Evolutionary conservation across 352 stramenopile genomes (phyloP).

Genomic region (Phytophthora pluvialis): DNA sequence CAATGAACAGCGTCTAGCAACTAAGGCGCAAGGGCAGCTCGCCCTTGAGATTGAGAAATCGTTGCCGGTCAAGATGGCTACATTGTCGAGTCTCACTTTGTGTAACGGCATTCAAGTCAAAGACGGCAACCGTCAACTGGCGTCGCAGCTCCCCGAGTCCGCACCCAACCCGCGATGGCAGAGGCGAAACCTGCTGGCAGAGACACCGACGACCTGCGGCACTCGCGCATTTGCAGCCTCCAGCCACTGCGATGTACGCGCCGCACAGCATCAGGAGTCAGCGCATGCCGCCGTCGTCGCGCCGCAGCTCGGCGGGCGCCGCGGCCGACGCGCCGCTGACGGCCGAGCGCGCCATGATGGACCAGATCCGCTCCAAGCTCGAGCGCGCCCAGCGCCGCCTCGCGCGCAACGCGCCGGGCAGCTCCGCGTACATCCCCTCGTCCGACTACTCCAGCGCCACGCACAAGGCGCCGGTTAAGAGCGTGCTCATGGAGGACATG

Average conservation of each 20-base stretch:
- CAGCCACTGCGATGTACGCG: constrained; percentile 15
- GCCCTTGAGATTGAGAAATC: not conserved
- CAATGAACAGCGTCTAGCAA: not conserved
- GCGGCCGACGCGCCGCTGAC: constrained; percentile 38
- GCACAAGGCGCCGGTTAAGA: constrained; percentile 40
- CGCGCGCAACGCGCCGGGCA: constrained; percentile 35
- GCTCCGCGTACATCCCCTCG: constrained; percentile 44
- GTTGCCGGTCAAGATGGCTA: constrained; percentile 14
- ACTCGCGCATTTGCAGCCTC: constrained; percentile 20
- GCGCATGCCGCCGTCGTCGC: constrained; percentile 18
- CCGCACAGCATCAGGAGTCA: constrained; percentile 14
- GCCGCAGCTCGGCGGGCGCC: constrained; percentile 2
- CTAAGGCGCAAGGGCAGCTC: too few species aligned
- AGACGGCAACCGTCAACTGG: not conserved
- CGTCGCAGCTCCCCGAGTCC: too few species aligned
- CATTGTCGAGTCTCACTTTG: not conserved
- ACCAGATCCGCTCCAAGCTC: constrained; percentile 74
- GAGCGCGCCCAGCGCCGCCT: constrained; percentile 65
- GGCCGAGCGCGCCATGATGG: constrained; percentile 74
- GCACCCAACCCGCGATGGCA: constrained; percentile 22
- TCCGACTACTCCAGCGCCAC: constrained; percentile 40
- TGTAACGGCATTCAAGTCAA: not conserved
- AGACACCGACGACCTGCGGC: not conserved
- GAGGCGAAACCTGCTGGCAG: constrained; percentile 22
- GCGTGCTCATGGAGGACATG: constrained; percentile 52